Conservation (phyloP, 108 stramenopile species). For the Skeletonema potamos region DNA sequence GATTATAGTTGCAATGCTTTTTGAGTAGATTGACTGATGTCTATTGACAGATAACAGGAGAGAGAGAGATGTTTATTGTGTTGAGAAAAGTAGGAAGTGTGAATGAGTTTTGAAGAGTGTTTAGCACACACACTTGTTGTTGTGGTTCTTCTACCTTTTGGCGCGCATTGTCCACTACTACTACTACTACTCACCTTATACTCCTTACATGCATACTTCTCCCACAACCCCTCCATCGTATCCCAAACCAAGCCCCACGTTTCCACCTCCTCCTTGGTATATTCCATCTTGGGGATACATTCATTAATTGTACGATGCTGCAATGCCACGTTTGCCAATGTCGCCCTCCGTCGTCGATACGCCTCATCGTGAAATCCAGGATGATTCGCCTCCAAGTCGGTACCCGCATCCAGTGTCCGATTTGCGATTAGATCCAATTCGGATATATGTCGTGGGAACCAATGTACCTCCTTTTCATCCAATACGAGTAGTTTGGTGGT, state of each 20-base stretch:
- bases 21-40: constrained; percentile 73
- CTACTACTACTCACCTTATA: constrained; percentile 78
- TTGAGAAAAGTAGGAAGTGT: neutral
- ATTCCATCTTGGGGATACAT: constrained; percentile 83
- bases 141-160: too few relatives aligned
- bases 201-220: constrained; percentile 91
- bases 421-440: constrained; percentile 91
- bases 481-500: constrained; percentile 75
- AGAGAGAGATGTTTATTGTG: neutral
- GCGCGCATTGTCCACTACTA: too few relatives aligned
- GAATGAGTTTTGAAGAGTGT: neutral
- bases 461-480: constrained; percentile 88
- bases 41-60: too few relatives aligned
- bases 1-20: constrained; percentile 83
- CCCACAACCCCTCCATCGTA: constrained; percentile 76
- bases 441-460: constrained; percentile 93
- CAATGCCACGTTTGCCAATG: constrained; percentile 69
- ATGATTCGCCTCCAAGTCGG: constrained; percentile 82
- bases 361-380: constrained; percentile 88
- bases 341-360: constrained; percentile 81
- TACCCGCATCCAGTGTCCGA: constrained; percentile 86
- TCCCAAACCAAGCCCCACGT: constrained; percentile 95
- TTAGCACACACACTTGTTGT: too few relatives aligned
- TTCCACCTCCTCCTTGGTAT: constrained; percentile 85
- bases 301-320: constrained; percentile 65